Base-by-base conservation (phyloP, 2,329 filamentous ascomycete species). In the Ramularia collo-cygni region DNA sequence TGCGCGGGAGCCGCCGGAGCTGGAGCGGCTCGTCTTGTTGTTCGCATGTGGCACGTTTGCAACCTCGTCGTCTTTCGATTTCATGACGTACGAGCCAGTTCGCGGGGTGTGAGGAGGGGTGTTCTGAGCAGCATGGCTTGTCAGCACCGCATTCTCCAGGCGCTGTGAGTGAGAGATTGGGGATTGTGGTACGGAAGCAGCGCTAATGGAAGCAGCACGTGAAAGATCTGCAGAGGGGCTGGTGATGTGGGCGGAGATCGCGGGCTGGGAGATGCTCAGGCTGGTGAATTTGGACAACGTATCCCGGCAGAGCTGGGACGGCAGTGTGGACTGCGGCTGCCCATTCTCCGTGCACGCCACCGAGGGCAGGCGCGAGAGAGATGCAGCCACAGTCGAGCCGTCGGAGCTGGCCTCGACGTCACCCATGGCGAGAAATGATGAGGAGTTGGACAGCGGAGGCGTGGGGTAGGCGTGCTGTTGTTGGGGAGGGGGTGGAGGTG, bases 101-200 rank as follows among this genome's bases (percentile, higher is more conserved):
- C 90, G 82, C 50, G 87, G 90, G 40, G 90, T 93, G 53, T 90
- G 89, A 46, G 88, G 81, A 54, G 87, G 85, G 55, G 86, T 92
- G 72, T 87, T 94, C 89, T 95, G 94, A 66, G 71, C 71, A 67
- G 72, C 72, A 74, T 79, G 77, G 75, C 80, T 75, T 78, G 88
- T 95, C 87, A 95, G 89, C 85, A 82, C 50, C 51, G 47, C 47
- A 30, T 46, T 52, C 47, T 83, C 72, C 78, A 84, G 65, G 83
- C 74, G 70, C 77, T 75, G 66, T 76, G 73, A 72, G 64, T 64
- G 62, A 60, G 61, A 58, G 50, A 64, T 66, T 47, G 45, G 41
- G 52, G 63, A 59, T 51, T 64, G 62, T 61, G 64, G 64, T 64
- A 64, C 64, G 59, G 64, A 60, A 55, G 64, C 61, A 44, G 69